Evolutionary conservation across 1,284 basidiomycete species (phyloP), one percentile per base, ranked within the genome.

Genomic region (Rugosomyces carneus): DNA sequence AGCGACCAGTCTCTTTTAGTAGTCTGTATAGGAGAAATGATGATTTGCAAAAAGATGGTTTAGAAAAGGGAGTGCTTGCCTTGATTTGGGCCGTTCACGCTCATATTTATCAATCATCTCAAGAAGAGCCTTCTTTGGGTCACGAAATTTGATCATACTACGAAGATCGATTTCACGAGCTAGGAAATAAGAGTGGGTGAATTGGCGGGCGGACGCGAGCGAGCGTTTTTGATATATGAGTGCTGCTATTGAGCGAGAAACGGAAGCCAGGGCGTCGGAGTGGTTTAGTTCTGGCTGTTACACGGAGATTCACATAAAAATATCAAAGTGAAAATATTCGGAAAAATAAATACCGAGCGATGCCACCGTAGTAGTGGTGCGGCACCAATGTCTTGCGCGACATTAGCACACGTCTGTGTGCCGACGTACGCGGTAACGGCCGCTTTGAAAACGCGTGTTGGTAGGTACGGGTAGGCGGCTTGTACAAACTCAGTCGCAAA

Each of bases 391-490:
- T 93, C 90, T 47, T 81, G 76, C 18, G 89, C 93, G 39, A 99
- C 84, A 53, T 76, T 81, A 35, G 88, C 80, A 57, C 91, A 89
- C 9, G 90, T 87, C 50, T 77, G 67, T 8, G 90, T 84, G 2
- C 95, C 95, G 19, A 95, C 93, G 63, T 89, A 89, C 31, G 92
- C 89, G 35, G 89, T 92, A 41, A 96, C 80, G 7, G 90, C 93
- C 6, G 88, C 85, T 68, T 96, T 94, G 57, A 94, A 69, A 15
- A 92, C 91, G 42, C 86, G 79, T 18, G 91, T 93, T 1, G 95
- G 95, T 18, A 99, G 75, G 63, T 96, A 85, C 0, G 96, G 95
- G 65, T 89, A 98, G 38, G 81, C 74, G 6, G 85, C 73, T 49
- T 90, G 78, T 24, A 98, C 68, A 61, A 86, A 82, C 68, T 99